Conservation (phyloP, 148 eudicot species). For the Beta vulgaris region DNA sequence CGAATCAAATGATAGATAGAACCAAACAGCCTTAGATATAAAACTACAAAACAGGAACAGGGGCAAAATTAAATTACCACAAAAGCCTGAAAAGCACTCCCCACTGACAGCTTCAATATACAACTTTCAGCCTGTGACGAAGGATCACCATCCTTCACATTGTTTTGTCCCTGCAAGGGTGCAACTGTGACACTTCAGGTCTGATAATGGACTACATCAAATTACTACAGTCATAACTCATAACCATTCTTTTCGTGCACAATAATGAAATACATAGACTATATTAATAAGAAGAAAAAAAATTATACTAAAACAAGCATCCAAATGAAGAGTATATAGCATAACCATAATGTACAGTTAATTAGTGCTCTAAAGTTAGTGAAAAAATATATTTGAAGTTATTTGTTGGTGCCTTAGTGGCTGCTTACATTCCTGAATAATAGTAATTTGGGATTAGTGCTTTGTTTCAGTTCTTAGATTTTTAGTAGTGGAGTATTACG, state of each 20-base stretch:
- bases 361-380: neutral
- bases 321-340: neutral
- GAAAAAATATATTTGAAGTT: no score
- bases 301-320: neutral
- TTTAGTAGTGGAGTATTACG: no score
- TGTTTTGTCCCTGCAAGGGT: slow-evolving; percentile 21
- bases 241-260: no score
- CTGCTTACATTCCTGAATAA: no score
- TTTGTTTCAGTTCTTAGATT: no score
- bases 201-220: slow-evolving; percentile 1
- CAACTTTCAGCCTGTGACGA: slow-evolving; percentile 30
- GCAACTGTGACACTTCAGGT: slow-evolving; percentile 13
- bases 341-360: neutral
- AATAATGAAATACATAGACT: neutral
- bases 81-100: slow-evolving; percentile 24
- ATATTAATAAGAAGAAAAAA: neutral
- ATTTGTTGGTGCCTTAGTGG: no score
- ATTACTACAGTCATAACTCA: neutral
- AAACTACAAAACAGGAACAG: neutral
- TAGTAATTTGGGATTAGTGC: no score
- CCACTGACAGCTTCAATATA: slow-evolving; percentile 30
- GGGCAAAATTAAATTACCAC: slow-evolving; percentile 20
- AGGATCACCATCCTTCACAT: slow-evolving; percentile 24
- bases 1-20: neutral
- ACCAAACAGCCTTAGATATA: neutral